Evolutionary conservation across 768 basidiomycete genomes (phyloP), one percentile per base, ranked within the genome.

Genomic region (Neoboletus magnificus): DNA sequence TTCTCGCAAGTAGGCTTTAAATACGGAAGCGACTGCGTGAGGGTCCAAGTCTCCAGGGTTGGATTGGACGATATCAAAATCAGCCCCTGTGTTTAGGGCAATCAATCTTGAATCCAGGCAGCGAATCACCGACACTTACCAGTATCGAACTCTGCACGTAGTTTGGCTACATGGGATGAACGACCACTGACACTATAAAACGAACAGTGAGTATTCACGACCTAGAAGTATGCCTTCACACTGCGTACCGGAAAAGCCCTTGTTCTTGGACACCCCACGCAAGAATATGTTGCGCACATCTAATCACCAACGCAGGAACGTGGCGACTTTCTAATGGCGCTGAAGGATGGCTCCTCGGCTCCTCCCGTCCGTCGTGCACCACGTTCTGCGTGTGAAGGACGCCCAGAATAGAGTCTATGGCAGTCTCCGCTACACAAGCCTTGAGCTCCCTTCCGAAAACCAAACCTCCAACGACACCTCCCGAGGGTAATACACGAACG

Each of bases 1-100:
- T 80, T 97, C 93, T 54, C 95, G 87, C 41, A 98, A 77, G 69
- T 85, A 98, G 1, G 91, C 87, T 71, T 96, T 97, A 75, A 96
- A 97, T 30, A 96, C 76, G 25, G 91, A 91, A 20, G 94, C 86
- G 8, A 98, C 94, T 1, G 93, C 91, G 70, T 98, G 93, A 45
- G 95, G 95, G 66, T 98, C 95, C 35, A 98, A 74, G 65, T 98
- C 93, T 9, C 89, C 84, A 25, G 93, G 93, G 48, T 81, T 80
- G 59, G 86, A 89, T 58, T 83, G 82, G 39, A 78, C 73, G 74
- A 98, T 82, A 66, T 93, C 87, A 63, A 87, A 92, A 73, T 98
- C 95, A 49, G 87, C 89, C 54, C 93, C 92, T 87, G 64, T 39
- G 37, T 67, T 54, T 25, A 48, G 23, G 32, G 23, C 18, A 33